These are phyloP conservation scores for Vigna radiata DNA, from an alignment of 306 rosid species.

Conservation along the genomic window DNA sequence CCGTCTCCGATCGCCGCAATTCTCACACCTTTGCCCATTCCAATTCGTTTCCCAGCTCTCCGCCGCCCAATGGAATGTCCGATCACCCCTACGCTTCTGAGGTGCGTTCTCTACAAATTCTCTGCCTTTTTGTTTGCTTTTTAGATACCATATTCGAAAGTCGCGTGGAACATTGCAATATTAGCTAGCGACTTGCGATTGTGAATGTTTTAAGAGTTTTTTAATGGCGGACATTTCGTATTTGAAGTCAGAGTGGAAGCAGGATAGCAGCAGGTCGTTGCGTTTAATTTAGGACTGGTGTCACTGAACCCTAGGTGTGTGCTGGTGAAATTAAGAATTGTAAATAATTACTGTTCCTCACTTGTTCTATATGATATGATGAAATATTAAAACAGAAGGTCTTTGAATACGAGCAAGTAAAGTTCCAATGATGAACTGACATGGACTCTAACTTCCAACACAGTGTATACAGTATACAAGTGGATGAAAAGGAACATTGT, in stretches of 20 bases:
- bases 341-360: neutral
- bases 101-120: conserved; percentile 39
- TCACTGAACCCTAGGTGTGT: neutral
- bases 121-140: neutral
- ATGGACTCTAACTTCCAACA: neutral
- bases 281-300: conserved; percentile 21
- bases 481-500: neutral
- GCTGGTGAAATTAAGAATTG: neutral
- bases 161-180: neutral
- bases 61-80: conserved; percentile 59
- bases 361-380: neutral
- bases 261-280: neutral
- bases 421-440: neutral
- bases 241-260: neutral
- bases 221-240: neutral
- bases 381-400: neutral
- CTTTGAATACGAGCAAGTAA: neutral
- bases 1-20: conserved; percentile 73
- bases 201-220: conserved; percentile 11
- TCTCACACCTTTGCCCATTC: conserved; percentile 70
- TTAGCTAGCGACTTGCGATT: conserved; percentile 16
- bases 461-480: neutral
- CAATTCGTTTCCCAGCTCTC: conserved; percentile 55
- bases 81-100: conserved; percentile 58
- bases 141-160: neutral